Evolutionary conservation across 163 green algal genomes (phyloP), one percentile per base, ranked within the genome.

Genomic region (Chloroidium sp.): DNA sequence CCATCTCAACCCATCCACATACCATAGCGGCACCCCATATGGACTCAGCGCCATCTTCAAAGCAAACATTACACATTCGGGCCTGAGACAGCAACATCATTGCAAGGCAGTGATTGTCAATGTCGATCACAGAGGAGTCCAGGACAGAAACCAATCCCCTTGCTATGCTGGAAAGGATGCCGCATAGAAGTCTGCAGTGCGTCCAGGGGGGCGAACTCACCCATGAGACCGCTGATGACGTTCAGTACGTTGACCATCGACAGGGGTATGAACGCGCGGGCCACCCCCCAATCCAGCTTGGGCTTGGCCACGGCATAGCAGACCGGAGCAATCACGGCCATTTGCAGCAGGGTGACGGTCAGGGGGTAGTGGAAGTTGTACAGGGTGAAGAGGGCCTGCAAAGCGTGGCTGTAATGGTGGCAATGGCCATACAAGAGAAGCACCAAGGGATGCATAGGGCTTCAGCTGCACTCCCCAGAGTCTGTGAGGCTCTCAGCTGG

Each of bases 181-280:
- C 36, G 36, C 36, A 36, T 36, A 36, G 36, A 36, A 36, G 36
- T 36, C 36, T 36, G 36, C 36, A 36, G 36, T 36, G 36, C 36
- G 36, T 36, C 36, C 36, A 36, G 14, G 69, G 12, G 4, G 68
- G 57, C 2, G 2, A 10, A 61, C 86, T 69, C 59, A 91, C 89
- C 89, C 58, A 94, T 86, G 2, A 95, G 83, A 3, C 90, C 91
- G 61, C 80, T 86, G 13, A 93, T 85, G 2, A 94, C 85, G 79
- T 94, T 95, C 4, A 91, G 57, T 4, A 90, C 87, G 81, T 94
- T 93, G 10, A 95, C 87, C 67, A 91, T 61, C 2, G 89, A 88
- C 62, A 95, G 83, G 2, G 91, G 91, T 2, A 87, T 62, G 0
- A 90, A 74, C 59, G 62, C 77, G 2, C 67, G 74, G 57, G 85